A percentile compares a stretch with the other conserved stretches of the same genome.
These are phyloP conservation scores for Colletotrichum musae DNA, from an alignment of 2,329 filamentous ascomycete genomes.

Conservation along the genomic window DNA sequence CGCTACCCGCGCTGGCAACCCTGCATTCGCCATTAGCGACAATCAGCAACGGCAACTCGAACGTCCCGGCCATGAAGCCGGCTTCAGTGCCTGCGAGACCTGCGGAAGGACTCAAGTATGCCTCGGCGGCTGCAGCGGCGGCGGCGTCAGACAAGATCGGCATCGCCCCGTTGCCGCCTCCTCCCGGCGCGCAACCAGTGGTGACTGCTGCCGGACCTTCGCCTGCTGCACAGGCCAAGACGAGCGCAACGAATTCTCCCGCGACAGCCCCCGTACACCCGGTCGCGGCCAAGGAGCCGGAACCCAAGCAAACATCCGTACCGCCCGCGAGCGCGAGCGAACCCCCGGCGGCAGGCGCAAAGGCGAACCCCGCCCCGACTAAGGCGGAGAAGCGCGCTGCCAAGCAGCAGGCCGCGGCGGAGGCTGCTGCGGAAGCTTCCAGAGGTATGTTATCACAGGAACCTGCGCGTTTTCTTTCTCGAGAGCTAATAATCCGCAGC, in stretches of 20 bases:
- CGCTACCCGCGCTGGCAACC: constrained; percentile 91
- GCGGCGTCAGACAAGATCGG: constrained; percentile 91
- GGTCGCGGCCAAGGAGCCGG: constrained; percentile 53
- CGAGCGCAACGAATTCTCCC: constrained; percentile 70
- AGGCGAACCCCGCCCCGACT: constrained; percentile 49
- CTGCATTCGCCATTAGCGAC: constrained; percentile 81
- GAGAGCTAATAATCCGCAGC: constrained; percentile 44
- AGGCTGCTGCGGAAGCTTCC: constrained; percentile 57
- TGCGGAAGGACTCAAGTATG: constrained; percentile 94
- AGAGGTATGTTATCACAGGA: constrained; percentile 56
- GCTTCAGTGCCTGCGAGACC: constrained; percentile 87
- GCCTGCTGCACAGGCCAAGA: constrained; percentile 64
- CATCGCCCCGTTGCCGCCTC: constrained; percentile 93
- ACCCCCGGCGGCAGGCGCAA: constrained; percentile 43
- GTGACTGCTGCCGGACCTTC: constrained; percentile 55
- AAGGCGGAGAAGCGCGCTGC: constrained; percentile 57
- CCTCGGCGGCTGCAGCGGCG: constrained; percentile 93
- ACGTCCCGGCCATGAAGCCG: constrained; percentile 86
- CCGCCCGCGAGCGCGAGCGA: constrained; percentile 46
- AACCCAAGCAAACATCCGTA: constrained; percentile 52
- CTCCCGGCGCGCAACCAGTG: constrained; percentile 72
- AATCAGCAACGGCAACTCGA: constrained; percentile 69
- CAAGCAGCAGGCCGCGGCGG: constrained; percentile 60
- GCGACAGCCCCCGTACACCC: constrained; percentile 64
- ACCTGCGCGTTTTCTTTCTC: neutral